Evolutionary conservation across 805 yeast genomes (phyloP).

Genomic region (Kurtzmaniella cleridarum): DNA sequence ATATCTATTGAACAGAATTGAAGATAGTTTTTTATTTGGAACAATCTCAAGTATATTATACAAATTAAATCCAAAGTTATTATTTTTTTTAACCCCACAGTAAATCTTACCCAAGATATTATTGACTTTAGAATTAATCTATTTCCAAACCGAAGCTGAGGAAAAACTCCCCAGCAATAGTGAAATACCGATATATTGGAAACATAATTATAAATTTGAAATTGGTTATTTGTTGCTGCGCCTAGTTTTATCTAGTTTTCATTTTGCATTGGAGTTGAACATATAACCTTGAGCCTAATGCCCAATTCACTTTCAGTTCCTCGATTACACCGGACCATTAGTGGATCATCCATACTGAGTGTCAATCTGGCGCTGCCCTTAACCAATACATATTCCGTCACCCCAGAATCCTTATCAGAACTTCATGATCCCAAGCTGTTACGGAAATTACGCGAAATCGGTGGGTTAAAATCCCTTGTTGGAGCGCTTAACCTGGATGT

Average conservation of each 20-base stretch:
- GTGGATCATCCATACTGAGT: neutral
- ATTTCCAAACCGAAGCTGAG: too few relatives aligned
- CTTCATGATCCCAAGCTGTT: constrained; percentile 64
- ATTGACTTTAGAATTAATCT: neutral
- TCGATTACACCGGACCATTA: neutral
- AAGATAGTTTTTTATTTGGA: too few relatives aligned
- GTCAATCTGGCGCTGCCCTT: neutral
- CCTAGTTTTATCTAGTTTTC: too few relatives aligned
- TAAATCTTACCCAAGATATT: constrained; percentile 4
- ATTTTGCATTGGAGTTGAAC: neutral
- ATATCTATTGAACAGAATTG: too few relatives aligned
- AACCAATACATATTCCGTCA: constrained; percentile 5
- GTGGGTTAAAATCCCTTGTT: constrained; percentile 38
- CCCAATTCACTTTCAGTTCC: neutral
- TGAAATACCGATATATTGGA: too few relatives aligned
- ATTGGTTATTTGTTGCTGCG: too few relatives aligned
- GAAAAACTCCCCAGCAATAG: neutral
- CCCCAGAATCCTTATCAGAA: constrained; percentile 31
- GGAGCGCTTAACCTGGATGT: constrained; percentile 31
- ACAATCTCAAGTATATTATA: too few relatives aligned
- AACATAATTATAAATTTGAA: too few relatives aligned
- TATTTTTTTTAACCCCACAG: too few relatives aligned
- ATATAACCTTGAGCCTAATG: neutral
- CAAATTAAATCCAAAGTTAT: too few relatives aligned
- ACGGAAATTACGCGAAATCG: constrained; percentile 32